Base-by-base conservation (phyloP, 306 rosid species). In the Vigna unguiculata region DNA sequence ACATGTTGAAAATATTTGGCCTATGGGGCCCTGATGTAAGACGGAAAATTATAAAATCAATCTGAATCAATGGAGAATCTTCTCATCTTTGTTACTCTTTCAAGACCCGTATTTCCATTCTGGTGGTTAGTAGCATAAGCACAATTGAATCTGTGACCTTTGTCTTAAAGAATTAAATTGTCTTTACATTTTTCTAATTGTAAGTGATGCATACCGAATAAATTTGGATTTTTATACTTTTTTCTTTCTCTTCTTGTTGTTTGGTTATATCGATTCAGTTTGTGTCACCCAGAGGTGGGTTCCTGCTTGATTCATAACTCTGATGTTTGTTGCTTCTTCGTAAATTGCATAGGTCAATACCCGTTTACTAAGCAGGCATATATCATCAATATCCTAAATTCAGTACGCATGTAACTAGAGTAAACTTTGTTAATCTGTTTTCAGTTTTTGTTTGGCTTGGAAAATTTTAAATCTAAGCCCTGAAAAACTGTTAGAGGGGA, bases 161-260 rank as follows among this genome's bases (percentile, higher is more conserved):
- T 71, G 49, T 54, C 67, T 66, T 69, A 36, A 69, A 40, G 65
- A 75, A 75, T 69, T 64, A 40, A 32, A 48, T 34, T 46, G 36
- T 36, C 47, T 55, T 46, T 34, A 40, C 36, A 65, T 70, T 60
- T 60, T 58, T 21, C 13, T 47, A n/a, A 28, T n/a, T 55, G 48
- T n/a, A 73, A 25, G 60, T 20, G 49, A 82, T 41, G 68, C 28
- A 20, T 52, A 19, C 57, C 48, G 76, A 65, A 48, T 64, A 62
- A 51, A 52, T 53, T 17, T 49, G 60, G 73, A 60, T 57, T 55
- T 57, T 24, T 32, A 38, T 53, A 62, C 22, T 30, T 53, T 28
- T 24, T 55, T 55, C 53, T 45, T 72, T 68, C 45, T 38, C 53
- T 57, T 75, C 38, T 61, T 30, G 21, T 49, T 51, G 64, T 60